Base-by-base conservation (phyloP, 768 basidiomycete genomes). In the Lentinula edodes region DNA sequence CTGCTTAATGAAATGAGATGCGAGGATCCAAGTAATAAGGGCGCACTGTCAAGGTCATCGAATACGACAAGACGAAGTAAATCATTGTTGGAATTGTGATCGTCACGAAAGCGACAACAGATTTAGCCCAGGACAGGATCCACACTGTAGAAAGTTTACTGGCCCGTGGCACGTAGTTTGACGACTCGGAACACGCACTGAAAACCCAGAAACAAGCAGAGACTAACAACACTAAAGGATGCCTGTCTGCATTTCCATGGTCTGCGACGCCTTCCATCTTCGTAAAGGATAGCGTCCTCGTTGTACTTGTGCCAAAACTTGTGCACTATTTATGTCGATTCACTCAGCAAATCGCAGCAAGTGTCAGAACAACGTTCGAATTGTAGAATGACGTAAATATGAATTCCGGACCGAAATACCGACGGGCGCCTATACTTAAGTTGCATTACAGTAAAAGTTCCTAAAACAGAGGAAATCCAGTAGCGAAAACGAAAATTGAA, bases 131-230 rank as follows among this genome's bases (percentile, higher is more conserved):
- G 53, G 90, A 90, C 45, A 93, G 75, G 23, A 91, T 72, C 90
- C 91, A 94, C 64, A 92, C 92, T 94, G 61, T 58, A 48, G 28
- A 28, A 60, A 32, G 36, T 42, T 52, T 48, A 16, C 54, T 58
- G 42, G 36, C 6, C 23, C 50, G 20, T 28, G 1, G 23, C 13
- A 10, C 5, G 52, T 20, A 52, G 42, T 8, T 52, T 35, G 32
- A 35, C 6, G 9, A 52, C 45, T 46, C 3, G 10, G 41, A 36
- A 43, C 42, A 87, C 91, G 65, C 70, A 93, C 91, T 65, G 55
- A 91, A 83, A 28, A 89, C 89, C 89, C 91, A 93, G 72, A 93
- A 93, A 68, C 82, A 90, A 6, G 92, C 90, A 18, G 90, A 89
- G 23, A 91, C 75, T 46, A 93, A 75, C 12, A 89, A 87, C 52